Base-by-base conservation (phyloP, 2,329 filamentous ascomycete species). In the Hysterium pulicare region DNA sequence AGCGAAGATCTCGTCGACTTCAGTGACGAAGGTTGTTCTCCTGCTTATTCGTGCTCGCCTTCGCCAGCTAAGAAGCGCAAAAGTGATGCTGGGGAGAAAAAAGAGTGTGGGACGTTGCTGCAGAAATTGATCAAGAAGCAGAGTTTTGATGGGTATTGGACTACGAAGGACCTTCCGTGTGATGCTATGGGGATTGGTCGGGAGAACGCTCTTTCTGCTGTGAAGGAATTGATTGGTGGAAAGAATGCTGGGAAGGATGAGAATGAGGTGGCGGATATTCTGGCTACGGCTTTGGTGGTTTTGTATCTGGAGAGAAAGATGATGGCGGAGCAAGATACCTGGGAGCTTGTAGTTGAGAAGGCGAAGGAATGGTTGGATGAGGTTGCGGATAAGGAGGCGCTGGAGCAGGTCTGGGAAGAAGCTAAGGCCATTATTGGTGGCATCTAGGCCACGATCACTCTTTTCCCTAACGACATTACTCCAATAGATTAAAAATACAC, bases 331-430 rank as follows among this genome's bases (percentile, higher is more conserved):
- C 64, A 70, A 54, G 81, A 82, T 4, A 69, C 72, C 1, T 86
- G 81, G 81, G 80, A 81, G 47, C 69, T 85, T 69, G 59, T 84
- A 28, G 77, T 75, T 9, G 73, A 75, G 11, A 84, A 83, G 68
- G 79, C 77, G 0, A 66, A 65, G 48, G 54, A 41, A 0, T 83
- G 78, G 77, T 40, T 82, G 34, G 49, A 26, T 40, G 15, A 15
- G 15, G 9, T 15, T 34, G 32, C 8, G 32, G 32, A 9, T 7
- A 15, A 15, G 32, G n/a, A 15, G 32, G 32, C 32, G 32, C 8
- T 34, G 32, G 13, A 28, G 24, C 7, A 28, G 24, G 24, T 7
- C 13, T 28, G n/a, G n/a, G n/a, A n/a, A n/a, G n/a, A n/a, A n/a
- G n/a, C n/a, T n/a, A n/a, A n/a, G n/a, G n/a, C n/a, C n/a, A n/a